phyloP scores from a whole-genome alignment of 2,329 filamentous ascomycete species.

The Fusarium marasasianum region DNA sequence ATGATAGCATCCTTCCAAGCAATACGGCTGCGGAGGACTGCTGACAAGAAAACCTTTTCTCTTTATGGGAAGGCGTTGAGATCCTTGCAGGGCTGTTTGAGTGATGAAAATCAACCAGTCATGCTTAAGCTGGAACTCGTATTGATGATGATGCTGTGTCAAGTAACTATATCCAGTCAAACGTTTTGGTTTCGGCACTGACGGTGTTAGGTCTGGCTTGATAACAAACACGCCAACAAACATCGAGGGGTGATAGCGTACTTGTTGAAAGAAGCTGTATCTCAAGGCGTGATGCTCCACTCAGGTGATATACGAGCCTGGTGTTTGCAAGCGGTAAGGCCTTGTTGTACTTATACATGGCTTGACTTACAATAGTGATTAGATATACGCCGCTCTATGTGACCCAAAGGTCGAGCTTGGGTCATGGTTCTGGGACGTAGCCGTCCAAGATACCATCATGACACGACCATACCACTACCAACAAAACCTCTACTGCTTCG shows the following conservation, averaged over 20 bases:
- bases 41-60: background rate
- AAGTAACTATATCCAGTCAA: background rate
- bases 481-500: slow-evolving; percentile 7
- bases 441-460: background rate
- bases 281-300: background rate
- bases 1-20: slow-evolving; percentile 9
- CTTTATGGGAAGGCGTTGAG: slow-evolving; percentile 14
- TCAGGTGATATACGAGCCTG: background rate
- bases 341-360: rapidly evolving
- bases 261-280: background rate
- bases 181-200: background rate
- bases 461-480: slow-evolving; percentile 12
- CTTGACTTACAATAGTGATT: background rate
- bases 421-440: slow-evolving; percentile 25
- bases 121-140: slow-evolving; percentile 15
- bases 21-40: background rate
- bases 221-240: slow-evolving; percentile 14
- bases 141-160: slow-evolving; percentile 20
- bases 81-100: background rate
- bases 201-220: slow-evolving; percentile 10
- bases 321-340: slow-evolving; percentile 6
- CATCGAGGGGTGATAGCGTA: slow-evolving; percentile 3
- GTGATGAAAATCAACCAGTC: background rate
- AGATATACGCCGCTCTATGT: slow-evolving; percentile 16
- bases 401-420: slow-evolving; percentile 12